Base-by-base conservation (phyloP, 371 early-diverging fungal genomes). In the Zopfochytrium polystomum region DNA sequence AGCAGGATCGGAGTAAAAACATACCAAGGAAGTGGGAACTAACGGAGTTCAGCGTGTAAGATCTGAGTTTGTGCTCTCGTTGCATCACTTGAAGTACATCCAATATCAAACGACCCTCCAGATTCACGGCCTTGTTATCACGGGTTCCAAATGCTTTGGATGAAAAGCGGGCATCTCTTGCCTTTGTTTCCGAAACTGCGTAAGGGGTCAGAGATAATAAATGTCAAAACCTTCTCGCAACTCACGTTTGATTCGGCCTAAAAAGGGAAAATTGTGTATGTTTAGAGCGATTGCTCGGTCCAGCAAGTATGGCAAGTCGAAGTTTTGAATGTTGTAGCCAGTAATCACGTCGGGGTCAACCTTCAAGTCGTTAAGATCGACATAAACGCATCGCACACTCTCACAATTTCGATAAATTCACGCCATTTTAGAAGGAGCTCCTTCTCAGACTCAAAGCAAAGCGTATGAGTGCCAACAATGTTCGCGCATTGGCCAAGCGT, bases 311-410 rank as follows among this genome's bases (percentile, higher is more conserved):
- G 98, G 96, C 47, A 98, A 90, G 85, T 99, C 99, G 75, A 99
- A 99, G 67, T 95, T 92, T 70, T 87, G 86, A 26, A 90, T 95
- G 76, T 99, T 99, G 66, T 99, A 99, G n/a, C 99, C 99, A 34
- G 93, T 93, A 42, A 99, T 79, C 9, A 99, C 85, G 80, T 99
- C 99, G 0, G 99, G 98, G 71, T 99, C 98, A n/a, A 85, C 80
- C 67, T 82, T 63, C 15, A 35, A 52, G 73, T 32, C 6, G 22
- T 25, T n/a, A 25, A 5, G 46, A 44, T 22, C 22, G 25, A 34
- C n/a, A 44, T 47, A 20, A 25, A 33, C 23, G 31, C 3, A 44
- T 30, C 22, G 6, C 32, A 38, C 34, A 3, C 6, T 35, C 65
- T 31, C 56, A 84, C 85, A 70, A 79, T 71, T 33, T 67, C 73